Evolutionary conservation across 2,329 filamentous ascomycete species (phyloP), one percentile per base, ranked within the genome.

Genomic region (Calonectria hongkongensis): DNA sequence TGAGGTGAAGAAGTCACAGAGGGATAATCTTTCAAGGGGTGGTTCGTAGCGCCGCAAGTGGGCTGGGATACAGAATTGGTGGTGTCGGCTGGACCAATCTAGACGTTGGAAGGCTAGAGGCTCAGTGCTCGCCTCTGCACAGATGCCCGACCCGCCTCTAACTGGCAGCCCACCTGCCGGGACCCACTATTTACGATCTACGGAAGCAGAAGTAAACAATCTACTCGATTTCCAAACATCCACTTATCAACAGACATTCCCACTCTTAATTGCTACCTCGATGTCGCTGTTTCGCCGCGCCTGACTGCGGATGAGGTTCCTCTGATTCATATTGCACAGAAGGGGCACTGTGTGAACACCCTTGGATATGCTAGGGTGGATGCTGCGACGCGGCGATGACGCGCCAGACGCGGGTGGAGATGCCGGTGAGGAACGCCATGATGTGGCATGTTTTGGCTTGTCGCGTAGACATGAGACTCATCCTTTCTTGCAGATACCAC

Each of bases 341-440:
- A 47, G 33, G 56, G 18, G 33, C 43, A 60, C 28, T 70, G 47
- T 47, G 54, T 25, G 47, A 36, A 39, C 58, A 41, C n/a, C 58
- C 25, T 60, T 58, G 73, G 79, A 62, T 41, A 92, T 92, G 90
- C 85, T 92, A 72, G 89, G 89, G 75, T 92, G 90, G 90, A 89
- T 90, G 84, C 82, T 92, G 77, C 89, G 83, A 77, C 84, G 84
- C 78, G 84, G 84, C 73, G 83, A 85, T 16, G 80, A 84, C 83
- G 83, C 84, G 82, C 81, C 83, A 47, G 80, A 81, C 68, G 73
- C 76, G 67, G 77, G 73, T 45, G 77, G 79, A 33, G 82, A 81
- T 70, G 80, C 75, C 66, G 83, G 82, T 83, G 74, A 62, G 80
- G 71, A 71, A 64, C 43, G 16, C 33, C 58, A 58, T 65, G 48